phyloP scores from a whole-genome alignment of 495 filamentous ascomycete genomes.

The Glarea lozoyensis region DNA sequence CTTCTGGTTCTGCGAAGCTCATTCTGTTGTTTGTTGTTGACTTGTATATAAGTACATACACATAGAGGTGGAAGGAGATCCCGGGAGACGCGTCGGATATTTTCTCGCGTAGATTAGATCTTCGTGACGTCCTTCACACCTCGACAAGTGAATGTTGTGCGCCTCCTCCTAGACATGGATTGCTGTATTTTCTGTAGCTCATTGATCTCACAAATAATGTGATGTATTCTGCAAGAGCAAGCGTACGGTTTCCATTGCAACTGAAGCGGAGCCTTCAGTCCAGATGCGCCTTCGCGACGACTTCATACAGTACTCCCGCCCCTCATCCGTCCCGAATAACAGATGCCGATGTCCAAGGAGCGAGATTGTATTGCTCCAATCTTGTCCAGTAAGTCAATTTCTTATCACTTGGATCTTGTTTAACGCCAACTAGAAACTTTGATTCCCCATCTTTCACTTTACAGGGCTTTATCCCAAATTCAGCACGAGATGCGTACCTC shows the following conservation, averaged over 20 bases:
- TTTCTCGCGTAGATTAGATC: slow-evolving; percentile 3
- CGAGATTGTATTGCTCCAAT: slow-evolving; percentile 45
- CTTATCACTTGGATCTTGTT: neutral
- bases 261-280: neutral
- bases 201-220: neutral
- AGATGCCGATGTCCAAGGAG: slow-evolving; percentile 38
- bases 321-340: slow-evolving; percentile 20
- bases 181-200: slow-evolving; percentile 1
- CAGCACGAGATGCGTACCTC: slow-evolving; percentile 70
- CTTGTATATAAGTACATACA: slow-evolving; percentile 3
- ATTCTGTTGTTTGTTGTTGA: slow-evolving; percentile 28
- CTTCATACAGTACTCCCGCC: slow-evolving; percentile 22
- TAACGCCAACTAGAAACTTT: slow-evolving; percentile 47
- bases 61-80: neutral
- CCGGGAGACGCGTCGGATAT: slow-evolving; percentile 36
- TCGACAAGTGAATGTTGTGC: neutral
- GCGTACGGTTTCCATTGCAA: slow-evolving; percentile 11
- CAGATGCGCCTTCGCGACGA: slow-evolving; percentile 17
- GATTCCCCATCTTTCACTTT: slow-evolving; percentile 86
- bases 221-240: slow-evolving; percentile 19
- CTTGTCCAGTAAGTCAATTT: slow-evolving; percentile 42
- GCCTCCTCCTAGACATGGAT: neutral
- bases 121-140: neutral
- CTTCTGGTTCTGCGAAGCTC: slow-evolving; percentile 44
- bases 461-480: slow-evolving; percentile 67